A percentile compares a stretch with the other conserved stretches of the same genome.
Conservation (phyloP, 2,329 filamentous ascomycete species). For the Helotiales sp. region DNA sequence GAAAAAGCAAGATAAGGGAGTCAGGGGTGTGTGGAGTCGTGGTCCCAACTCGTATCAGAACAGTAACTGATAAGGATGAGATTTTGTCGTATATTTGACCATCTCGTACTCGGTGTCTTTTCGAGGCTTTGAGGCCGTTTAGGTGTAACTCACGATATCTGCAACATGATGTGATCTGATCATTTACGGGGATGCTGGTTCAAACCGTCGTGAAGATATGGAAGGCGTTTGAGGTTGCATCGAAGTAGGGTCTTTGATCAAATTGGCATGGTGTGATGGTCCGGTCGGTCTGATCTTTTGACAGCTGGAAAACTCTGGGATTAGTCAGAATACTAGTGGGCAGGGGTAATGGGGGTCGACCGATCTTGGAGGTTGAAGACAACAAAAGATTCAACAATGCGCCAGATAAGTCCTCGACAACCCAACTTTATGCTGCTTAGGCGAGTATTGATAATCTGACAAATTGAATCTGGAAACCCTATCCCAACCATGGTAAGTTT, state of each 20-base stretch:
- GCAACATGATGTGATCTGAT: neutral
- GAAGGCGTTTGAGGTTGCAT: neutral
- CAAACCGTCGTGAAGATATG: neutral
- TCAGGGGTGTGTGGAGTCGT: neutral
- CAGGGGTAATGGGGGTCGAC: neutral
- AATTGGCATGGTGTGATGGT: neutral
- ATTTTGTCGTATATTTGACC: neutral
- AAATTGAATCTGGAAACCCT: neutral
- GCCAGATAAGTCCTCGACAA: neutral
- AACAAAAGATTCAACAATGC: neutral
- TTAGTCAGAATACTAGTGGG: neutral
- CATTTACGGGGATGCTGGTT: neutral
- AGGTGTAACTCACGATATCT: neutral
- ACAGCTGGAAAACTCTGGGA: neutral
- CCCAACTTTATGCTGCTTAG: neutral
- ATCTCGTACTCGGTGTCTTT: neutral
- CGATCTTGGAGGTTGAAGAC: neutral
- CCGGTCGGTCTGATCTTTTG: neutral
- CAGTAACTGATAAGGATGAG: neutral
- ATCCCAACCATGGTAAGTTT: neutral
- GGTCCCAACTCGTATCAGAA: neutral
- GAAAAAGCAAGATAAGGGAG: conserved; percentile 1
- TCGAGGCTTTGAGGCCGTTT: neutral
- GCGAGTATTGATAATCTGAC: neutral
- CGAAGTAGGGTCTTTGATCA: neutral